phyloP scores from a whole-genome alignment of 2,329 filamentous ascomycete genomes.

The Simplicillium sp. region DNA sequence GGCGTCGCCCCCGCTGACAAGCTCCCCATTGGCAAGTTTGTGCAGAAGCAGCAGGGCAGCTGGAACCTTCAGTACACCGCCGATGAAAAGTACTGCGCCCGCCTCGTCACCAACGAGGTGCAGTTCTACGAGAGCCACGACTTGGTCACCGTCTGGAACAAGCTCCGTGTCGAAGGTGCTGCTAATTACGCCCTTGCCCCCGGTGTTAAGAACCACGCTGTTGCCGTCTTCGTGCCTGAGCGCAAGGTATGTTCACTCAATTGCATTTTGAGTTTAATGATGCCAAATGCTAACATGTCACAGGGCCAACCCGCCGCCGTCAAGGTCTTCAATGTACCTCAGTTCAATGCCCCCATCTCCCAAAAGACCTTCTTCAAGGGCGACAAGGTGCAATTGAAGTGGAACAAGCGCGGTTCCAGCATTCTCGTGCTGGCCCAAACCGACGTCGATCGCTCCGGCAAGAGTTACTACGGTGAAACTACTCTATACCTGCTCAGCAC shows the following conservation, averaged over 20 bases:
- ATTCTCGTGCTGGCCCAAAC: constrained; percentile 94
- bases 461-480: constrained; percentile 98
- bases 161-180: constrained; percentile 85
- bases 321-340: constrained; percentile 87
- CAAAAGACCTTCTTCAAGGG: constrained; percentile 99
- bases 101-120: constrained; percentile 91
- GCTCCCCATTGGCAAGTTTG: constrained; percentile 75
- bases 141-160: constrained; percentile 84
- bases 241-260: constrained; percentile 66
- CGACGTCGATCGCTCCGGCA: constrained; percentile 95
- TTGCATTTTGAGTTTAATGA: no score
- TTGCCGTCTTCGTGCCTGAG: constrained; percentile 92
- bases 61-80: constrained; percentile 97
- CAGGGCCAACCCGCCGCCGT: constrained; percentile 89
- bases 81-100: constrained; percentile 89
- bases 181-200: constrained; percentile 83
- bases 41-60: constrained; percentile 89
- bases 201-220: constrained; percentile 71
- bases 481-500: constrained; percentile 92
- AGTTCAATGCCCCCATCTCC: constrained; percentile 74
- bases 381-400: constrained; percentile 97
- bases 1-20: constrained; percentile 52
- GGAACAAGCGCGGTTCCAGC: constrained; percentile 87
- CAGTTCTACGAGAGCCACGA: constrained; percentile 92
- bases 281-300: no score